These are phyloP conservation scores for Microsporum canis DNA, from an alignment of 2,329 filamentous ascomycete species.

Conservation along the genomic window DNA sequence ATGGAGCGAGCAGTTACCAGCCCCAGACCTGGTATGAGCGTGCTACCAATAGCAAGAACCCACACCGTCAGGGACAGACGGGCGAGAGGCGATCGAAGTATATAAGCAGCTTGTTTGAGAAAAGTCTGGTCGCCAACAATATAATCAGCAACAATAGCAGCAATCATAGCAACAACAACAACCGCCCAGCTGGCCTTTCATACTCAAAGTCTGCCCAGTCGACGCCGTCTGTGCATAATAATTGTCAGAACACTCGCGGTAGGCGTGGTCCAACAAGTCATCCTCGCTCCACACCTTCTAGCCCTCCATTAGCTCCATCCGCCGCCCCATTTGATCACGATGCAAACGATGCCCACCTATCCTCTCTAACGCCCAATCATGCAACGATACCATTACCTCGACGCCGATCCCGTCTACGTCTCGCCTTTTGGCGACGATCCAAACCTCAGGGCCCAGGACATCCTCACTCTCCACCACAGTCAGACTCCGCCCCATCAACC, in stretches of 20 bases:
- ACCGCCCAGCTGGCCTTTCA: background rate
- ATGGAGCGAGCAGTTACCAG: background rate
- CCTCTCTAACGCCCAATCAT: background rate
- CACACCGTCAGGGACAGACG: background rate
- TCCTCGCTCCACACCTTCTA: constrained; percentile 7
- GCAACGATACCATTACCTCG: constrained; percentile 20
- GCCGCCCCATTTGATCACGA: background rate
- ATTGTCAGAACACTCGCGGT: background rate
- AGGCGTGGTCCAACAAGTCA: constrained; percentile 6
- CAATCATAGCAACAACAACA: background rate
- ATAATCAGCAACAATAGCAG: background rate
- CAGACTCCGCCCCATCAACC: background rate
- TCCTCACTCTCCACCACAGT: background rate
- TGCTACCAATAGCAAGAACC: background rate
- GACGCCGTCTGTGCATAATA: background rate
- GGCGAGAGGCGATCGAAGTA: constrained; percentile 4
- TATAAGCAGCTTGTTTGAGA: constrained; percentile 14
- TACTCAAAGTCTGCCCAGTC: background rate
- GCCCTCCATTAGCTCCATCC: background rate
- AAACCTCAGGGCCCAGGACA: background rate
- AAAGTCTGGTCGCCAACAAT: constrained; percentile 11
- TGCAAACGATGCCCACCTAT: background rate
- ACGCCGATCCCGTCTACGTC: constrained; percentile 29
- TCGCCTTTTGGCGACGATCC: constrained; percentile 30
- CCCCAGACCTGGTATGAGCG: constrained; percentile 1